Evolutionary conservation across 805 yeast genomes (phyloP).

Genomic region (Cyberlindnera subsufficiens): DNA sequence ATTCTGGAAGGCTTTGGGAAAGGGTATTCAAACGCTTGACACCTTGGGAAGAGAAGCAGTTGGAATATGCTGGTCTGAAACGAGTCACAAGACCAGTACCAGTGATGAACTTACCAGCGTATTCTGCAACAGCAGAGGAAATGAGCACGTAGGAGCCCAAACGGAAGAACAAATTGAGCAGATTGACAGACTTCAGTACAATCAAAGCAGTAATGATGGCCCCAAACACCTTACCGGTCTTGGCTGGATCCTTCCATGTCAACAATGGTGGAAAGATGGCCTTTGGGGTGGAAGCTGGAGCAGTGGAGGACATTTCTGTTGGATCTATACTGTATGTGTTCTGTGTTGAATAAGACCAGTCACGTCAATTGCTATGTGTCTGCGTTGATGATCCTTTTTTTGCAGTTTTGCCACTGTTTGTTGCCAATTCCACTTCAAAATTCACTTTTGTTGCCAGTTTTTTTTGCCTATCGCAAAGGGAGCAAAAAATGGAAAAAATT

Average conservation of each 20-base stretch:
- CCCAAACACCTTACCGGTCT: conserved; percentile 74
- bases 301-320: neutral
- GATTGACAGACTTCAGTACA: conserved; percentile 56
- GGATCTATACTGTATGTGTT: too few species aligned
- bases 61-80: conserved; percentile 58
- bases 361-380: too few species aligned
- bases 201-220: conserved; percentile 49
- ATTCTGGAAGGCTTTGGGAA: conserved; percentile 38
- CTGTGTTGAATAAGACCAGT: too few species aligned
- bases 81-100: conserved; percentile 78
- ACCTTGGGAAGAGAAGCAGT: conserved; percentile 30
- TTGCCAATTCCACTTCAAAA: too few species aligned
- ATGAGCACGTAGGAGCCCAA: conserved; percentile 53
- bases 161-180: conserved; percentile 56
- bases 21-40: conserved; percentile 37
- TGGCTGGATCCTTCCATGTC: conserved; percentile 72
- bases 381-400: too few species aligned
- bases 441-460: too few species aligned
- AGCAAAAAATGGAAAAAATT: too few species aligned
- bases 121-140: conserved; percentile 70
- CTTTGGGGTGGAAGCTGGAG: conserved; percentile 10
- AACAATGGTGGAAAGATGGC: conserved; percentile 33
- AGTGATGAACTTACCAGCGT: conserved; percentile 60
- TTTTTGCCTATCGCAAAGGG: too few species aligned
- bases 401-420: too few species aligned